Conservation (phyloP, 169 alveolate genomes). For the Plasmodium knowlesi region DNA sequence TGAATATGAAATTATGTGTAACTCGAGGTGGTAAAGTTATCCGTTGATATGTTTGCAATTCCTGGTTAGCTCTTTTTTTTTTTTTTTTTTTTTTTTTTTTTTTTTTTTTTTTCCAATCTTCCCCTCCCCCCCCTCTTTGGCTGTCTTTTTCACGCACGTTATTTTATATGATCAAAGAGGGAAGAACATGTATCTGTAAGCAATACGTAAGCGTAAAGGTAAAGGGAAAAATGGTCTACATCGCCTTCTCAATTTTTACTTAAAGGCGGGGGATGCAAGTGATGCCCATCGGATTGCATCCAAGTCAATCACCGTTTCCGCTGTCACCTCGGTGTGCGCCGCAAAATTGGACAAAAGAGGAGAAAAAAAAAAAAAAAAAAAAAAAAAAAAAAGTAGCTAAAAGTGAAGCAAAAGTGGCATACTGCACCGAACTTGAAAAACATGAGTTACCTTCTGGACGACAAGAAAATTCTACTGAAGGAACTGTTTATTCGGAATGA, state of each 20-base stretch:
- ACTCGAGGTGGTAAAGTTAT: background rate
- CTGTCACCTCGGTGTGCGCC: background rate
- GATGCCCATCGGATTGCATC: background rate
- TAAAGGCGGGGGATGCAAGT: background rate
- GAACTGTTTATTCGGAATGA: slow-evolving; percentile 35
- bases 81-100: background rate
- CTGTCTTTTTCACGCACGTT: background rate
- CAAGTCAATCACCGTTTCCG: background rate
- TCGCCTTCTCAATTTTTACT: background rate
- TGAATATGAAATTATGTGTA: background rate
- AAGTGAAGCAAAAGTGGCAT: background rate
- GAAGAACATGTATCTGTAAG: background rate
- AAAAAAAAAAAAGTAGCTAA: background rate
- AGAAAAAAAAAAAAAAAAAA: background rate
- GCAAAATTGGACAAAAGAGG: background rate
- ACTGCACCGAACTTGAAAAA: background rate
- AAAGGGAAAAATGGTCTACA: background rate
- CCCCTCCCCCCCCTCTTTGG: background rate
- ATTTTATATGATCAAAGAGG: background rate
- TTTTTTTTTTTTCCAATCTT: background rate
- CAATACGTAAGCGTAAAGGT: background rate
- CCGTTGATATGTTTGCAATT: background rate
- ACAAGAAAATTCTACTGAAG: slow-evolving; percentile 41
- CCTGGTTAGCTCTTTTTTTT: background rate
- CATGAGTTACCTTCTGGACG: slow-evolving; percentile 65